phyloP scores from a whole-genome alignment of 495 filamentous ascomycete species.

The Lasiosphaeria hispida region DNA sequence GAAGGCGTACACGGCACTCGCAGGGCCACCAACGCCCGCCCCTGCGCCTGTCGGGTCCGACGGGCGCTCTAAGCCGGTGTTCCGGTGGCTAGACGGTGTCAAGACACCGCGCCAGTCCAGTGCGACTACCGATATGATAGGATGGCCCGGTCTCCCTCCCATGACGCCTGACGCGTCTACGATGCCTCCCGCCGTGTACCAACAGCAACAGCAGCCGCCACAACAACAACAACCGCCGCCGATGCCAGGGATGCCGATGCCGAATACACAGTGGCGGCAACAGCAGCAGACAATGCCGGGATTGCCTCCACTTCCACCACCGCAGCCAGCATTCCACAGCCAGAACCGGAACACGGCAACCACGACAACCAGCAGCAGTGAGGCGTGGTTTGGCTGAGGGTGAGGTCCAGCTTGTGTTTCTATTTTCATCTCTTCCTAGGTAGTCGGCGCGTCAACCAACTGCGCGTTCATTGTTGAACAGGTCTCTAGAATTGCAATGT shows the following conservation, averaged over 20 bases:
- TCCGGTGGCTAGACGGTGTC: constrained; percentile 20
- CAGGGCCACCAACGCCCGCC: constrained; percentile 14
- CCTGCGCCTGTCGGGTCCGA: neutral
- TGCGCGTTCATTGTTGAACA: too few relatives aligned
- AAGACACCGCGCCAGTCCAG: constrained; percentile 18
- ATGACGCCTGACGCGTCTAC: constrained; percentile 3
- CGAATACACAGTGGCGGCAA: too few relatives aligned
- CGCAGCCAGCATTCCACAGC: constrained; percentile 9
- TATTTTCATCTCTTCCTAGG: too few relatives aligned
- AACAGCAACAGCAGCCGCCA: neutral
- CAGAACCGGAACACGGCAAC: constrained; percentile 15
- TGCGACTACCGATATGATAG: neutral
- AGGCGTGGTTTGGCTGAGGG: constrained; percentile 14
- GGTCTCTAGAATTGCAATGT: too few relatives aligned
- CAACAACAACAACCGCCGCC: too few relatives aligned
- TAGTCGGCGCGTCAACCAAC: too few relatives aligned
- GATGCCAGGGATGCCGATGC: too few relatives aligned
- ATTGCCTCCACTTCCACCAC: constrained; percentile 8
- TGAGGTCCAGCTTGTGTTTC: neutral
- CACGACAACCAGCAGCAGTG: constrained; percentile 18
- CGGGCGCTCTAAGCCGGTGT: constrained; percentile 13
- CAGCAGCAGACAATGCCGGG: neutral
- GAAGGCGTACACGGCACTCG: constrained; percentile 20
- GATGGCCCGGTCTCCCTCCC: constrained; percentile 17
- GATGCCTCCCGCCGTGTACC: constrained; percentile 6